Percentiles rank a stretch among this genome's conserved stretches.
phyloP scores from a whole-genome alignment of 257 asterid species.

The Ehretia macrophylla region DNA sequence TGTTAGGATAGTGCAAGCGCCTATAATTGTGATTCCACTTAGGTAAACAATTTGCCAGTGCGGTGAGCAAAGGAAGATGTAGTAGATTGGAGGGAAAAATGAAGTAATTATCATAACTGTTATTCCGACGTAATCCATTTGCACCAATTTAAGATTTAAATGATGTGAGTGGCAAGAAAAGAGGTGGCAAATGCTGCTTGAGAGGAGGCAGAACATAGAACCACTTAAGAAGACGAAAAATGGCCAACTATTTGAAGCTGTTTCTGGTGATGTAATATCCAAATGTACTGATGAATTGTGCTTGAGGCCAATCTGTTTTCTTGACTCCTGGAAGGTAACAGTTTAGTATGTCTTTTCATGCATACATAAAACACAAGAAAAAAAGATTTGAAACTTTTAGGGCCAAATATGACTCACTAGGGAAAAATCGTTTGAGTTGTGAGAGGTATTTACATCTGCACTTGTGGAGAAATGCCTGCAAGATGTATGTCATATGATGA shows the following conservation, averaged over 20 bases:
- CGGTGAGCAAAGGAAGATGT: constrained; percentile 81
- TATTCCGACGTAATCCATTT: constrained; percentile 84
- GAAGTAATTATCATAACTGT: constrained; percentile 94
- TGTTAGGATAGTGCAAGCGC: constrained; percentile 54
- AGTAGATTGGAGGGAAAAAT: constrained; percentile 91
- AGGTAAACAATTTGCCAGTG: constrained; percentile 80
- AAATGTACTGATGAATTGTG: constrained; percentile 35
- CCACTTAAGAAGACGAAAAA: constrained; percentile 72
- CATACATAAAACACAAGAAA: background rate
- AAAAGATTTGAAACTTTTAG: background rate
- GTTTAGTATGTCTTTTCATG: background rate
- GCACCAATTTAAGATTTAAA: constrained; percentile 50
- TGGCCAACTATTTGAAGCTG: constrained; percentile 65
- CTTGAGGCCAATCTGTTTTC: constrained; percentile 45
- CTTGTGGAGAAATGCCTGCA: constrained; percentile 66
- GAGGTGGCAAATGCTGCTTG: constrained; percentile 86
- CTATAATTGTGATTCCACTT: constrained; percentile 69
- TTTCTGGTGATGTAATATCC: constrained; percentile 29
- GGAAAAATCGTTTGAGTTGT: constrained; percentile 47
- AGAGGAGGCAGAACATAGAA: constrained; percentile 87
- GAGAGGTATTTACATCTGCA: constrained; percentile 47
- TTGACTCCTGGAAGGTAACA: constrained; percentile 41
- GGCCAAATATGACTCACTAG: constrained; percentile 29
- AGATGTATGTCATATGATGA: background rate
- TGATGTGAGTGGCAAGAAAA: constrained; percentile 75